Evolutionary conservation across 1,139 yeast genomes (phyloP), one percentile per base, ranked within the genome.

Genomic region (Kluyveromyces sp.): DNA sequence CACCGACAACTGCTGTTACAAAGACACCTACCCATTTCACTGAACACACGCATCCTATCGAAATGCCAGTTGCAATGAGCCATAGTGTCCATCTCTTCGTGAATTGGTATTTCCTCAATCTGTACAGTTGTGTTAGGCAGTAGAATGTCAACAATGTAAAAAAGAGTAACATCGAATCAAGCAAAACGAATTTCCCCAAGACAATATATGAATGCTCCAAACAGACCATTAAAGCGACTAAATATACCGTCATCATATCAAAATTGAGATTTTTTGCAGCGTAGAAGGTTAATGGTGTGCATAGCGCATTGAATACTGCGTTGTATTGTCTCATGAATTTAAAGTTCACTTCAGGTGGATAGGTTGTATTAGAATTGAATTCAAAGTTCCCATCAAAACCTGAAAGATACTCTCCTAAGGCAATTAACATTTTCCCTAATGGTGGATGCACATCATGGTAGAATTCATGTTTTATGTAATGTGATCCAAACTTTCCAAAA

Each of bases 21-120:
- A 92, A 89, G 43, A 90, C 67, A 3, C 98, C 98, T 25, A 92
- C 97, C 97, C 96, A 88, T 68, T 92, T 92, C 37, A 90, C 95
- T 43, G 95, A 81, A 56, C 90, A 83, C 10, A 90, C 97, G 64
- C 96, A 86, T 1, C 98, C 99, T 53, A 94, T 78, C 7, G 89
- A 78, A 4, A 84, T 50, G 5, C 98, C 98, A 2, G 94, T 79
- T 21, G 82, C 57, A 4, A 74, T 44, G 61, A 82, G 65, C 89
- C 89, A 82, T 26, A 58, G 53, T 15, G 74, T 60, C 65, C 89
- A 83, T 35, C 57, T 51, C 1, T 44, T 37, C 0, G 78, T 64
- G 49, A 81, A 68, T 43, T 80, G 74, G n/a, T 57, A 47, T 1
- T 62, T 50, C 50, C 78, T 68, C 45, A 77, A 59, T 4, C 60